phyloP scores from a whole-genome alignment of 2,329 filamentous ascomycete genomes.

The Fusarium anguioides region DNA sequence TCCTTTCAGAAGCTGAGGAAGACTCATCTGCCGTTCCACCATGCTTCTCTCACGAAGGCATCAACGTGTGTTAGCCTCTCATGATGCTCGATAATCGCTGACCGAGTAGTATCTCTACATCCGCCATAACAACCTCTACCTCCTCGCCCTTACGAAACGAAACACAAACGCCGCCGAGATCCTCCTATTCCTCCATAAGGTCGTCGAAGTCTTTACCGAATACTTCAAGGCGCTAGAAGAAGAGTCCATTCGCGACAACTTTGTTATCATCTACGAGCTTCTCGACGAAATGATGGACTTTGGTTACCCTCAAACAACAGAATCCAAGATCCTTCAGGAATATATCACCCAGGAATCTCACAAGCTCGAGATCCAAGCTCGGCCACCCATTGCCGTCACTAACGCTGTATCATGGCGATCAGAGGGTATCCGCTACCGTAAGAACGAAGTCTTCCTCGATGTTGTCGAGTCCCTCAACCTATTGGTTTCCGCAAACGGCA shows the following conservation, averaged over 20 bases:
- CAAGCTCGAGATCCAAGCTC: conserved; percentile 95
- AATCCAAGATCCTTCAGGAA: conserved; percentile 98
- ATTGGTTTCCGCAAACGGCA: conserved; percentile 92
- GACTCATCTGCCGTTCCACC: conserved; percentile 97
- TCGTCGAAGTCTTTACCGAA: conserved; percentile 99
- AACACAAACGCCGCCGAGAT: conserved; percentile 99
- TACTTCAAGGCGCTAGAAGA: conserved; percentile 99
- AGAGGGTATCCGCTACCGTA: conserved; percentile 97
- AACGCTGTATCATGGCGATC: conserved; percentile 98
- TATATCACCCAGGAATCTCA: conserved; percentile 99
- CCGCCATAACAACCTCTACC: conserved; percentile 98
- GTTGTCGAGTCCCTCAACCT: conserved; percentile 97
- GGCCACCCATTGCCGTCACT: conserved; percentile 96
- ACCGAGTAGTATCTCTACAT: conserved; percentile 90
- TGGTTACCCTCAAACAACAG: conserved; percentile 97
- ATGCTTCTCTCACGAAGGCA: conserved; percentile 98
- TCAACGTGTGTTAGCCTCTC: conserved; percentile 76
- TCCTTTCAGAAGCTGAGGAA: conserved; percentile 98
- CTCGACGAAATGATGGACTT: conserved; percentile 99
- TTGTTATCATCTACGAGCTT: conserved; percentile 98
- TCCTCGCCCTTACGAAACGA: conserved; percentile 96
- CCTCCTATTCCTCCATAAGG: conserved; percentile 95
- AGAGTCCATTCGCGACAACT: conserved; percentile 98
- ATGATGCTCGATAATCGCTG: conserved; percentile 22
- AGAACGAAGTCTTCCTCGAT: conserved; percentile 99